phyloP scores from a whole-genome alignment of 148 eudicot genomes.

The Nepenthes gracilis region DNA sequence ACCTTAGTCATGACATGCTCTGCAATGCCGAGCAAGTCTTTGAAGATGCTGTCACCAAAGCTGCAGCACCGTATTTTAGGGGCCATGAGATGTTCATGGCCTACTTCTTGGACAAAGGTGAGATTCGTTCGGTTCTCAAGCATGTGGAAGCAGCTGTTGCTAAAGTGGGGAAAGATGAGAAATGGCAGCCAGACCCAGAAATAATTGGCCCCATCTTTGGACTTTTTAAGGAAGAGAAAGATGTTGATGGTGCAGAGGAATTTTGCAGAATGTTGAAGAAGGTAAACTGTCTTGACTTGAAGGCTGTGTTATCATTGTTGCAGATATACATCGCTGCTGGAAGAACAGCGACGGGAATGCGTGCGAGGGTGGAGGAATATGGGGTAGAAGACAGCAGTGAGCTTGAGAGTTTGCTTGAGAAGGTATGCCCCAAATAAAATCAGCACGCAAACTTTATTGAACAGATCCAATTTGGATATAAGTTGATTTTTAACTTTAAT shows the following conservation, averaged over 20 bases:
- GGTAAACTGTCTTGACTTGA: conserved; percentile 26
- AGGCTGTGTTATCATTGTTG: conserved; percentile 32
- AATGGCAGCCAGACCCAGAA: conserved; percentile 20
- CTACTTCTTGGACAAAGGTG: conserved; percentile 24
- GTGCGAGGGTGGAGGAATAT: conserved; percentile 41
- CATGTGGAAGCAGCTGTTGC: conserved; percentile 31
- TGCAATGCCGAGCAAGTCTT: conserved; percentile 45
- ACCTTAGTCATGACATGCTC: conserved; percentile 32
- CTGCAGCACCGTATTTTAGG: conserved; percentile 11
- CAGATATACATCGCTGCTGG: conserved; percentile 45
- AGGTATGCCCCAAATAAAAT: conserved; percentile 8
- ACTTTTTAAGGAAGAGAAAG: conserved; percentile 28
- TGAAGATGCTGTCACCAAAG: conserved; percentile 17
- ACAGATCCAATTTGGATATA: too few species aligned
- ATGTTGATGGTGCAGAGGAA: conserved; percentile 40
- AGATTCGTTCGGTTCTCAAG: conserved; percentile 30
- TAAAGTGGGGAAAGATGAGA: conserved; percentile 7
- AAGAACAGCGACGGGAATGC: conserved; percentile 26
- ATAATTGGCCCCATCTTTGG: conserved; percentile 15
- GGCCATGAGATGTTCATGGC: conserved; percentile 27
- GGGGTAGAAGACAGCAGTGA: conserved; percentile 29
- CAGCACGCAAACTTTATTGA: background rate
- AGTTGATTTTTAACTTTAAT: too few species aligned
- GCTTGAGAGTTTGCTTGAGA: conserved; percentile 36
- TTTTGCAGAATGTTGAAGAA: conserved; percentile 32